phyloP scores from a whole-genome alignment of 129 eudicot species.

The Pulicaria dysenterica region DNA sequence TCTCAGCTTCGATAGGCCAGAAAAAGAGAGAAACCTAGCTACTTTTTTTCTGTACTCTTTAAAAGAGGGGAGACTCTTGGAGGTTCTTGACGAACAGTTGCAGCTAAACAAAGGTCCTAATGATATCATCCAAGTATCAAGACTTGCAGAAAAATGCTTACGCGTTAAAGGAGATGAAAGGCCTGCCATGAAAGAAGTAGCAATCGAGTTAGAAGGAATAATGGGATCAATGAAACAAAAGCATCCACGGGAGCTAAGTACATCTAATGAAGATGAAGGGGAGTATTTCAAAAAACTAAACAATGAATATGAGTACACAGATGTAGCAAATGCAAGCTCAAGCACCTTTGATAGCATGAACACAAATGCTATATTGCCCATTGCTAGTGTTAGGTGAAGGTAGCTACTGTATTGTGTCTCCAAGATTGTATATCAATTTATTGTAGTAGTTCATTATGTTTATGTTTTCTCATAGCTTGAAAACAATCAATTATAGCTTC shows the following conservation, averaged over 20 bases:
- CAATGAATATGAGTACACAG: not conserved
- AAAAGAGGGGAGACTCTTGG: slow-evolving; percentile 23
- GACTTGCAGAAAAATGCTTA: slow-evolving; percentile 35
- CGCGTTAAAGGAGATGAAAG: slow-evolving; percentile 39
- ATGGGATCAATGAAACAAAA: slow-evolving; percentile 25
- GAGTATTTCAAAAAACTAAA: slow-evolving; percentile 27
- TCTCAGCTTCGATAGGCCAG: slow-evolving; percentile 43
- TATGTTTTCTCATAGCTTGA: too few relatives aligned
- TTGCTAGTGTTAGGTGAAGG: slow-evolving; percentile 34
- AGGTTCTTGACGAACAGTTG: slow-evolving; percentile 32
- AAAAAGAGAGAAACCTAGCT: slow-evolving; percentile 40
- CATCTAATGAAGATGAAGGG: slow-evolving; percentile 20
- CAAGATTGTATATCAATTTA: too few relatives aligned
- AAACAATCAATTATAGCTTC: too few relatives aligned
- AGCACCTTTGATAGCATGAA: slow-evolving; percentile 28
- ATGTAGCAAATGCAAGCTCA: not conserved
- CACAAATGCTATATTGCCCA: slow-evolving; percentile 17
- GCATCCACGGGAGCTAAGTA: slow-evolving; percentile 40
- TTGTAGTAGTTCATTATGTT: too few relatives aligned
- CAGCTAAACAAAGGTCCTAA: slow-evolving; percentile 20
- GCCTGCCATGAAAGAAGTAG: slow-evolving; percentile 47
- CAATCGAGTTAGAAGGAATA: slow-evolving; percentile 38
- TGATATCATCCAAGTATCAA: slow-evolving; percentile 27
- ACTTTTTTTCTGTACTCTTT: slow-evolving; percentile 32
- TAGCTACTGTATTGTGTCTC: not conserved